Evolutionary conservation across 192 early-diverging fungal genomes (phyloP).

Genomic region (Martensiomyces pterosporus): DNA sequence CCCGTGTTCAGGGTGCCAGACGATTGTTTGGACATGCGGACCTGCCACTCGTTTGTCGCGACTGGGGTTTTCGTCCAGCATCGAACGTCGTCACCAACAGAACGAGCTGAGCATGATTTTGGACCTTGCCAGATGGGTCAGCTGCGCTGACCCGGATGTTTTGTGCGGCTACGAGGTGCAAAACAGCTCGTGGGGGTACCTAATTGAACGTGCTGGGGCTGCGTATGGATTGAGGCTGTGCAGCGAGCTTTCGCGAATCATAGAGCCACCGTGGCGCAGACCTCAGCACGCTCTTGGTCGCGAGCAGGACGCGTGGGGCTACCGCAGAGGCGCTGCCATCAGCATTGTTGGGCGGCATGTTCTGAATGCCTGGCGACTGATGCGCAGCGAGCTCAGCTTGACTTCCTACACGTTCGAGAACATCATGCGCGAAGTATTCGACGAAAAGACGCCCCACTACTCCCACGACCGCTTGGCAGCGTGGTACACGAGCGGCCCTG

Average conservation of each 20-base stretch:
- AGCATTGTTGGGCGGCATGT: constrained; percentile 71
- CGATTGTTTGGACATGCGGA: constrained; percentile 24
- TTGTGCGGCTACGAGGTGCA: constrained; percentile 86
- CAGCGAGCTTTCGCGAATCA: constrained; percentile 50
- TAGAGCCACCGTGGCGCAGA: neutral
- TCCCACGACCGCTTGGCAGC: constrained; percentile 51
- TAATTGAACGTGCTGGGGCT: constrained; percentile 56
- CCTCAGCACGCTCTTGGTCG: neutral
- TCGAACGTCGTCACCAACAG: constrained; percentile 32
- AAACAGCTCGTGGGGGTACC: constrained; percentile 83
- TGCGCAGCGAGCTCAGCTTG: constrained; percentile 71
- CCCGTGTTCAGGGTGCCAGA: neutral
- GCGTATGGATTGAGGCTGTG: constrained; percentile 48
- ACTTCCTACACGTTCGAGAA: constrained; percentile 80
- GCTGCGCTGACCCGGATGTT: constrained; percentile 76
- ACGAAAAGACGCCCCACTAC: constrained; percentile 67
- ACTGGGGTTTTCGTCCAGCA: constrained; percentile 13
- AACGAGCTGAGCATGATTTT: constrained; percentile 62
- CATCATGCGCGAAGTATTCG: constrained; percentile 64
- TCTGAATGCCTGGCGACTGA: constrained; percentile 85
- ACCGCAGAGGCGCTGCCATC: constrained; percentile 61
- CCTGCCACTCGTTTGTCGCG: constrained; percentile 2
- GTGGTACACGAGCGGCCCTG: constrained; percentile 59
- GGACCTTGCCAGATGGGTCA: constrained; percentile 53
- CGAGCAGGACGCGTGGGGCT: constrained; percentile 50